Conservation (phyloP, 2,329 filamentous ascomycete genomes). For the Neonectria magnoliae region DNA sequence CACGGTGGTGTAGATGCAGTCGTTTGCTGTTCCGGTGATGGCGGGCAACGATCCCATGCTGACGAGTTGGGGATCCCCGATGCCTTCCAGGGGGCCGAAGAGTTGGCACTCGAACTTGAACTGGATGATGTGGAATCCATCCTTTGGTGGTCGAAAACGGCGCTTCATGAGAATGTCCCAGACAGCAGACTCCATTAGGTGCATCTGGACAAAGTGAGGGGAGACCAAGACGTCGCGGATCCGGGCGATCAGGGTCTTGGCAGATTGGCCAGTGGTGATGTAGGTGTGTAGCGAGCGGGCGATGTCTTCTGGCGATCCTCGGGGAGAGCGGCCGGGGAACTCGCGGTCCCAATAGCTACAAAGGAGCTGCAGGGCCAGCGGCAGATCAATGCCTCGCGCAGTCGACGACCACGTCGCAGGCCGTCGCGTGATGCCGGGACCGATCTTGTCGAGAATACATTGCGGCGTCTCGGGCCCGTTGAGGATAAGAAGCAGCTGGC, state of each 20-base stretch:
- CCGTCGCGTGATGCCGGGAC: constrained; percentile 48
- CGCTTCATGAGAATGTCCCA: constrained; percentile 49
- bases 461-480: constrained; percentile 49
- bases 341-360: constrained; percentile 51
- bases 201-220: constrained; percentile 50
- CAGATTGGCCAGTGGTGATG: constrained; percentile 44
- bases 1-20: constrained; percentile 48
- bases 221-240: constrained; percentile 46
- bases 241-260: constrained; percentile 42
- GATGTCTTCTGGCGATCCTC: constrained; percentile 48
- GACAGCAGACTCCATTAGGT: constrained; percentile 50
- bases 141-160: constrained; percentile 44
- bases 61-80: constrained; percentile 43
- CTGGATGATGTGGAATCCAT: constrained; percentile 49
- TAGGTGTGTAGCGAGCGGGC: constrained; percentile 44
- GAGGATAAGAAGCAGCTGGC: constrained; percentile 50
- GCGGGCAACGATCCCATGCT: constrained; percentile 45
- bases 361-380: constrained; percentile 48
- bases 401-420: constrained; percentile 46
- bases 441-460: constrained; percentile 49
- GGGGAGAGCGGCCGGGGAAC: constrained; percentile 46
- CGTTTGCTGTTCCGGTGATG: constrained; percentile 48
- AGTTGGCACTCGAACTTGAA: constrained; percentile 50
- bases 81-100: constrained; percentile 43
- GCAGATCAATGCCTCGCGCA: constrained; percentile 47